These are phyloP conservation scores for Lophium mytilinum DNA, from an alignment of 495 filamentous ascomycete genomes.

Conservation along the genomic window DNA sequence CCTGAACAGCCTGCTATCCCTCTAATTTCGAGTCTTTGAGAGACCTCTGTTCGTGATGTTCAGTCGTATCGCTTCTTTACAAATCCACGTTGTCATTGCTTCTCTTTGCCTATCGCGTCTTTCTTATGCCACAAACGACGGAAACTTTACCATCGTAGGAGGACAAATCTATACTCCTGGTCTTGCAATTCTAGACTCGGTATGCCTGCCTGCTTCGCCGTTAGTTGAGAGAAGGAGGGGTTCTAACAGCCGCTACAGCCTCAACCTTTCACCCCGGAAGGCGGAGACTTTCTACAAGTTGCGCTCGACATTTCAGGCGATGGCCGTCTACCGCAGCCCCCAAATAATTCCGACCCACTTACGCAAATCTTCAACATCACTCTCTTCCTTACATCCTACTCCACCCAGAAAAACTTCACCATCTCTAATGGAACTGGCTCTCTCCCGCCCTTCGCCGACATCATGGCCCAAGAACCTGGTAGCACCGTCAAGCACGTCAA, in stretches of 20 bases:
- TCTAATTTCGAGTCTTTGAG: not conserved
- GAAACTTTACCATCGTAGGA: constrained; percentile 43
- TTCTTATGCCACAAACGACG: not conserved
- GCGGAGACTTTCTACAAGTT: constrained; percentile 57
- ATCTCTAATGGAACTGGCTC: constrained; percentile 56
- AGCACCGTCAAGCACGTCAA: constrained; percentile 64
- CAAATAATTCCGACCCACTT: constrained; percentile 33
- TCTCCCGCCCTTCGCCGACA: constrained; percentile 50
- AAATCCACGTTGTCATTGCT: not conserved
- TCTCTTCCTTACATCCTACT: constrained; percentile 56
- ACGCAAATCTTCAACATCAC: constrained; percentile 55
- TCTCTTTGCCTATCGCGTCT: not conserved
- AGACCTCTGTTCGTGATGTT: not conserved
- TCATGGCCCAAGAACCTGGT: constrained; percentile 51
- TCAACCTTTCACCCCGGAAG: constrained; percentile 58
- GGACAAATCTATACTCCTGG: constrained; percentile 60
- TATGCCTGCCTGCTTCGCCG: not conserved
- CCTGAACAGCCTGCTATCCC: not conserved
- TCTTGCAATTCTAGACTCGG: constrained; percentile 51
- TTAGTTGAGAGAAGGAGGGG: no score
- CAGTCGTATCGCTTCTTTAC: not conserved
- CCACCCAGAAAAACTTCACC: constrained; percentile 55
- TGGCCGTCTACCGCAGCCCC: constrained; percentile 52
- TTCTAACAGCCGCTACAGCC: constrained; percentile 29
- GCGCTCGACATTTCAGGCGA: constrained; percentile 59